Evolutionary conservation across 495 filamentous ascomycete genomes (phyloP).

Genomic region (Annulohypoxylon moriforme): DNA sequence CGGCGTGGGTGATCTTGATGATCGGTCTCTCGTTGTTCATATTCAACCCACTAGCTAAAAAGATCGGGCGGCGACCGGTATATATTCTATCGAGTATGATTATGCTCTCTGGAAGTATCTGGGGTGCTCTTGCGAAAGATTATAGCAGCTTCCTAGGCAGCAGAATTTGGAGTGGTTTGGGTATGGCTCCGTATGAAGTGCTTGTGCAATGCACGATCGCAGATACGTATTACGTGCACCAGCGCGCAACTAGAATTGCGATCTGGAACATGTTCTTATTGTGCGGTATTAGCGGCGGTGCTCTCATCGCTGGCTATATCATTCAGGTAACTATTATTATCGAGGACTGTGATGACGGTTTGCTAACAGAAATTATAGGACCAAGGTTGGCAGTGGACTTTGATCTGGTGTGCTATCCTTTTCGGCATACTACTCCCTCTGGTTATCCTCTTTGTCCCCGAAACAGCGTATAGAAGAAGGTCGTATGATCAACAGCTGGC

Average conservation of each 20-base stretch:
- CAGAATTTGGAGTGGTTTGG: conserved; percentile 62
- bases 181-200: conserved; percentile 69
- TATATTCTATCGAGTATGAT: conserved; percentile 68
- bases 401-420: conserved; percentile 65
- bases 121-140: conserved; percentile 67
- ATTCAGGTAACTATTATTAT: conserved; percentile 46
- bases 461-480: conserved; percentile 62
- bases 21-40: conserved; percentile 61
- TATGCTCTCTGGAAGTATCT: conserved; percentile 68
- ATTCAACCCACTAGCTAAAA: conserved; percentile 71
- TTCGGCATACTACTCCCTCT: conserved; percentile 61
- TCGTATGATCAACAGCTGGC: conserved; percentile 42
- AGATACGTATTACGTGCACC: conserved; percentile 72
- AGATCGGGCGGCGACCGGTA: conserved; percentile 71
- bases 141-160: conserved; percentile 68
- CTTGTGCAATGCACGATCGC: conserved; percentile 67
- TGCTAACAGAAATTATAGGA: conserved; percentile 44
- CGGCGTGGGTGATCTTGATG: conserved; percentile 51
- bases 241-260: conserved; percentile 72
- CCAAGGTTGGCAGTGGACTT: conserved; percentile 66
- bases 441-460: conserved; percentile 63
- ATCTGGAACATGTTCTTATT: conserved; percentile 73
- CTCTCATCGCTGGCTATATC: conserved; percentile 65
- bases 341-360: conserved; percentile 11
- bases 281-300: conserved; percentile 62